These are phyloP conservation scores for Acanthamoeba castellanii DNA, from an alignment of 208 protist genomes.

Conservation along the genomic window DNA sequence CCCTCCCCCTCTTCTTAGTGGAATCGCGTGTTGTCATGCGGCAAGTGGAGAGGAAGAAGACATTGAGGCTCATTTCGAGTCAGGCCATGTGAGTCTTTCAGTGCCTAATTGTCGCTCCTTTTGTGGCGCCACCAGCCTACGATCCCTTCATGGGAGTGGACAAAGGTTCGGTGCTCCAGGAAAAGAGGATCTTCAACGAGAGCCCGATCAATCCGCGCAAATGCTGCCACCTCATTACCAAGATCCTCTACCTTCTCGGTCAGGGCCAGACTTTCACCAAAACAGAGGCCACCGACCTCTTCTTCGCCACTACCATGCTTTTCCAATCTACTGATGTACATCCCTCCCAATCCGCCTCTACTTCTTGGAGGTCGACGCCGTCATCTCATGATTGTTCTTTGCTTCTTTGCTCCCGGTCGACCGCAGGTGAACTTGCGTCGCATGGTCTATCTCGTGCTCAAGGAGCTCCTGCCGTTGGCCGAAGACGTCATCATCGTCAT, in stretches of 20 bases:
- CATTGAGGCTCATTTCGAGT: background rate
- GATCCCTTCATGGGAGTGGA: conserved; percentile 94
- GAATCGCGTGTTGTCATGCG: background rate
- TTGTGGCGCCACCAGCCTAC: background rate
- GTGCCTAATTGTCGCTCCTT: background rate
- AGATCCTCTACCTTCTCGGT: conserved; percentile 96
- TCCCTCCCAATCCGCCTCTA: background rate
- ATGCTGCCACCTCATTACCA: conserved; percentile 94
- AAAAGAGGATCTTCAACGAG: conserved; percentile 96
- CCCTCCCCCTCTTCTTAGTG: background rate
- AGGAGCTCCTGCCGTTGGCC: conserved; percentile 95
- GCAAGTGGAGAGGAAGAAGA: background rate
- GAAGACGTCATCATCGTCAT: conserved; percentile 98
- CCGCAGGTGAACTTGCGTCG: conserved; percentile 94
- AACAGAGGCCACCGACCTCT: conserved; percentile 97
- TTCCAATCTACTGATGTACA: conserved; percentile 96
- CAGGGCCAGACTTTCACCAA: conserved; percentile 94
- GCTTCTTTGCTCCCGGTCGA: background rate
- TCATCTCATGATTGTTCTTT: background rate
- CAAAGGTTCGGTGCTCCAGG: conserved; percentile 95
- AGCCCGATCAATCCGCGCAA: conserved; percentile 92
- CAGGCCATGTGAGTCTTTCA: background rate
- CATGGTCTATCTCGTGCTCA: conserved; percentile 98
- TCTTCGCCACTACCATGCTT: conserved; percentile 99
- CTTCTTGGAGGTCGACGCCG: background rate